phyloP scores from a whole-genome alignment of 805 yeast species.

The Candida peoriensis region DNA sequence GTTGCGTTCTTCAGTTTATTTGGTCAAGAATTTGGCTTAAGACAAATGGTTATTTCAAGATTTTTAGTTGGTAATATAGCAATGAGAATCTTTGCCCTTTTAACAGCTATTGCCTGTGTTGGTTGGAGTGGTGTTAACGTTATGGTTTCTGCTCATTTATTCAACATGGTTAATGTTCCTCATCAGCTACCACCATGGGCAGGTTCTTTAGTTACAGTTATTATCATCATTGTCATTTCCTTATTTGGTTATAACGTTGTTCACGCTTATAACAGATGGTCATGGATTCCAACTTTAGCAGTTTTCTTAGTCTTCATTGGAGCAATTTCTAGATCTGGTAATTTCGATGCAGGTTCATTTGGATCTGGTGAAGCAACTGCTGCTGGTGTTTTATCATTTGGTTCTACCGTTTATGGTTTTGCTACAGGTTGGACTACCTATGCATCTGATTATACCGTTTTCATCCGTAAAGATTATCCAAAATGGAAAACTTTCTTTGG shows the following conservation, averaged over 20 bases:
- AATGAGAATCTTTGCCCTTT: slow-evolving; percentile 69
- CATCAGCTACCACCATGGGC: slow-evolving; percentile 79
- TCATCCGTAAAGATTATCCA: slow-evolving; percentile 65
- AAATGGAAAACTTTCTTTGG: slow-evolving; percentile 55
- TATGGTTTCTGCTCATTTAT: slow-evolving; percentile 79
- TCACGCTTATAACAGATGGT: slow-evolving; percentile 75
- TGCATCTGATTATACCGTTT: slow-evolving; percentile 88
- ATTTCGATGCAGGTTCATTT: slow-evolving; percentile 50
- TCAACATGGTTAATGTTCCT: slow-evolving; percentile 64
- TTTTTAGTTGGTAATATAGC: slow-evolving; percentile 72
- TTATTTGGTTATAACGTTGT: slow-evolving; percentile 82
- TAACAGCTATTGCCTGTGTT: slow-evolving; percentile 79
- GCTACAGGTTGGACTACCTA: slow-evolving; percentile 94
- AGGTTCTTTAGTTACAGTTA: slow-evolving; percentile 69
- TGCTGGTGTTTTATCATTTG: slow-evolving; percentile 72
- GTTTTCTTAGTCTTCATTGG: slow-evolving; percentile 75
- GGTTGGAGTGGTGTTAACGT: slow-evolving; percentile 95
- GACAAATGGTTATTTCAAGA: slow-evolving; percentile 81
- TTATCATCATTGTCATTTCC: slow-evolving; percentile 64
- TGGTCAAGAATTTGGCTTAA: slow-evolving; percentile 78
- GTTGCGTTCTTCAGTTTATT: slow-evolving; percentile 80
- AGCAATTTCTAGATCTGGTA: slow-evolving; percentile 60
- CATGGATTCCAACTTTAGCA: slow-evolving; percentile 78
- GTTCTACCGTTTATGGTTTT: slow-evolving; percentile 78
- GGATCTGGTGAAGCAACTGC: slow-evolving; percentile 61